Conservation (phyloP, 2,329 filamentous ascomycete genomes). For the Beauveria varroae region DNA sequence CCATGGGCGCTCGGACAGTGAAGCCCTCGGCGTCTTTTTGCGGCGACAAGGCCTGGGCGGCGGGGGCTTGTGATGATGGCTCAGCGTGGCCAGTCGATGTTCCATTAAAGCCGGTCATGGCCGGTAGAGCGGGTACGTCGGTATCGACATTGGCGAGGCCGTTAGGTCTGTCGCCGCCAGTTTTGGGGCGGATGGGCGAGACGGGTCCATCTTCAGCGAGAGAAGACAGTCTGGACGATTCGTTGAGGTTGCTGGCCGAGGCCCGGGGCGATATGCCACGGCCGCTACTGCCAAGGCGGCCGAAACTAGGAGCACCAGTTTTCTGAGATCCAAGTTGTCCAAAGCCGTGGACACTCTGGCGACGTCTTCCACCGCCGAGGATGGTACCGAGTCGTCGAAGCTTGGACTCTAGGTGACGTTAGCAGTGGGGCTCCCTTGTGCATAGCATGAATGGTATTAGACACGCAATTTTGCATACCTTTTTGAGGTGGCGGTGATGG, state of each 20-base stretch:
- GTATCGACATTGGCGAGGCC: not conserved
- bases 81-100: not conserved
- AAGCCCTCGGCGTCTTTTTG: constrained; percentile 69
- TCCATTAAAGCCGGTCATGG: not conserved
- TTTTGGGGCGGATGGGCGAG: constrained; percentile 9
- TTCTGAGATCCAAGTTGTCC: constrained; percentile 50
- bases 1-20: constrained; percentile 57
- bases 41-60: constrained; percentile 28
- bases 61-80: constrained; percentile 28
- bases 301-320: constrained; percentile 44
- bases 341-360: constrained; percentile 61
- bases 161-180: constrained; percentile 6
- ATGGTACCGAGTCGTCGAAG: constrained; percentile 62
- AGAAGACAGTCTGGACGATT: constrained; percentile 47
- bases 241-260: constrained; percentile 52
- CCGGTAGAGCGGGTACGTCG: not conserved
- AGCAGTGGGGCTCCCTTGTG: constrained; percentile 14
- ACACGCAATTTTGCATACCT: not conserved
- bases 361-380: constrained; percentile 47
- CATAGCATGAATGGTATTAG: not conserved
- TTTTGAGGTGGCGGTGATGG: constrained; percentile 5
- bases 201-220: constrained; percentile 46
- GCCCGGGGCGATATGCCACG: constrained; percentile 46
- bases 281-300: constrained; percentile 56
- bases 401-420: constrained; percentile 41